Evolutionary conservation across 768 basidiomycete genomes (phyloP), one percentile per base, ranked within the genome.

Genomic region (Mrakia hoshinonis): DNA sequence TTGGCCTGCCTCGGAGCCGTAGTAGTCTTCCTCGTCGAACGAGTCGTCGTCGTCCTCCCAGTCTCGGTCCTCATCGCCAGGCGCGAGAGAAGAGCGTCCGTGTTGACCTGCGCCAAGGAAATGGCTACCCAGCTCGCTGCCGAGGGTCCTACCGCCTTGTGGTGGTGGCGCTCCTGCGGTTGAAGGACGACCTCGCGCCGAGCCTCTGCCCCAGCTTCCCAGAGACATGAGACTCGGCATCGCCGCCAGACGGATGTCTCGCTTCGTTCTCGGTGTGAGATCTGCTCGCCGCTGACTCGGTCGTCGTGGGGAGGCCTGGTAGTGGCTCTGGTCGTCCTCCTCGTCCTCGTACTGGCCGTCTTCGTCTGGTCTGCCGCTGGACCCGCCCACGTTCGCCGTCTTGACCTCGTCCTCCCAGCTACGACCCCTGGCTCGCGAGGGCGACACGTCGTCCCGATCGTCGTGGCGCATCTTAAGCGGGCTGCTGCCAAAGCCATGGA

Each of bases 21-120:
- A 36, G 58, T 22, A 36, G 31, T 55, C 22, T 10, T 22, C 12
- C 22, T 34, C 7, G 31, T 26, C n/a, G 7, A 20, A 6, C 20
- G 20, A 7, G 4, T 38, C 66, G 20, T 31, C 26, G 39, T 58
- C 55, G 31, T 68, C 43, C 2, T 58, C 54, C 54, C 46, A 43
- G 43, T 64, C 62, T 9, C n/a, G 62, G 12, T 68, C 67, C n/a
- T 68, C 67, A 0, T 46, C 67, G n/a, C 47, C 24, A 26, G 47
- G 18, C 29, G 13, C 24, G 1, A 26, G 20, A 3, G 65, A 10
- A 1, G 47, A 26, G 31, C 26, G 29, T 9, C 31, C 10, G 34
- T 2, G 9, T 0, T 26, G 65, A 24, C 39, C 31, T 31, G 22
- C 26, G 46, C 20, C n/a, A 22, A 60, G 20, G 39, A 22, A 38